Evolutionary conservation across 176 grass and related monocot species (phyloP).

Genomic region (Rhynchospora tenuis): DNA sequence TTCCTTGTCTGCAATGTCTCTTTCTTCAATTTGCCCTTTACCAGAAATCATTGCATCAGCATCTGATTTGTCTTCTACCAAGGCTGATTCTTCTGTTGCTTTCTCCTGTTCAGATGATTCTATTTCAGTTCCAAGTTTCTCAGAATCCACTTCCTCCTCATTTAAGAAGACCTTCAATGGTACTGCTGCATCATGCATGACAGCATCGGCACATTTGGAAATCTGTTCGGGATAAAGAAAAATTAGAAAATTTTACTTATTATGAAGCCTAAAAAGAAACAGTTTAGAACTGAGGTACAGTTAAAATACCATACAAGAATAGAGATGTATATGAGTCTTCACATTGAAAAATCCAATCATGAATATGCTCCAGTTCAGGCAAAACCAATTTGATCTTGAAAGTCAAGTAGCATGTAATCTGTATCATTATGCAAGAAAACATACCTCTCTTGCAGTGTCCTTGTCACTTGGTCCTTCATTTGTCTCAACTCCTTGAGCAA

Average conservation of each 20-base stretch:
- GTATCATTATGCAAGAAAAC: not conserved
- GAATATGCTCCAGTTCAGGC: not conserved
- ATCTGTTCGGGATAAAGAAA: not conserved
- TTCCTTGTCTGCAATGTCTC: constrained; percentile 2
- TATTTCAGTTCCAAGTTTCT: constrained; percentile 15
- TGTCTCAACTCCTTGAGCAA: not conserved
- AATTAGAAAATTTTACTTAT: not conserved
- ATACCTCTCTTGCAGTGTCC: not conserved
- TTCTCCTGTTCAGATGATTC: constrained; percentile 5
- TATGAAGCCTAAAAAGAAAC: not conserved
- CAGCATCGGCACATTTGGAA: not conserved
- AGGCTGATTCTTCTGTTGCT: not conserved
- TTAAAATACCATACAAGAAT: not conserved
- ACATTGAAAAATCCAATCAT: not conserved
- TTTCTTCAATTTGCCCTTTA: constrained; percentile 18
- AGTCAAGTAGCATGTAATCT: not conserved
- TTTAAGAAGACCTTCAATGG: not conserved
- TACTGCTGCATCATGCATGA: not conserved
- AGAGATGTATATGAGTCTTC: not conserved
- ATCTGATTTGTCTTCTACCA: not conserved
- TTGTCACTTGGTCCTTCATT: constrained; percentile 12
- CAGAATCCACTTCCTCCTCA: constrained; percentile 15
- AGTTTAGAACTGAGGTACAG: not conserved
- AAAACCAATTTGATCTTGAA: not conserved
- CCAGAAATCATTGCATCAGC: not conserved